Evolutionary conservation across 164 flowering plant genomes (phyloP), one percentile per base, ranked within the genome.

Genomic region (Kingdonia uniflora): DNA sequence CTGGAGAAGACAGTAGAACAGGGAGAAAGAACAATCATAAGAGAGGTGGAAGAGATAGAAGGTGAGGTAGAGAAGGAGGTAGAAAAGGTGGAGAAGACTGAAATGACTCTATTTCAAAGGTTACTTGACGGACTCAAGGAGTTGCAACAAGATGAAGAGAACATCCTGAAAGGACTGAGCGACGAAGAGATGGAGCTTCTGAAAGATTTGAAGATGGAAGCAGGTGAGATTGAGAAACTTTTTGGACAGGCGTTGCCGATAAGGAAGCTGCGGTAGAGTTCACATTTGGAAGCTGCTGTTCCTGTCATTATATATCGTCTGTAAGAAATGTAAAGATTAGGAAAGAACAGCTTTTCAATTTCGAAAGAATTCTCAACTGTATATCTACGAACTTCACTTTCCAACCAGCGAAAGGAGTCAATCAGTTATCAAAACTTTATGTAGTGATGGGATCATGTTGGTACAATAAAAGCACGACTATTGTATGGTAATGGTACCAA

Each of bases 1-100:
- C 24, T 87, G 43, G 98, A 87, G 68, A 92, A 76, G 68, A 85
- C 72, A 5, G 89, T 87, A n/a, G 95, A 85, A 66, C 82, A 78
- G 63, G 95, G 96, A 39, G 98, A 92, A 61, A 73, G 46, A 65
- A 69, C 76, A 0, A 82, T 91, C 22, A 54, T 83, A 45, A 74
- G 71, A 52, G 98, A 91, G 66, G 95, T 85, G 0, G 79, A 89
- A 68, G 67, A 82, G 68, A 63, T 86, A 16, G 94, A 82, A 69
- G 80, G 37, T 12, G 82, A 73, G 59, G 81, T 80, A 19, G 95
- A 82, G 68, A 80, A 41, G 16, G 82, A 74, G 59, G 85, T 81
- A 0, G 78, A 74, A 66, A 70, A 72, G 54, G 95, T 80, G 19
- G 81, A 66, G 55, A 74, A 76, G 71, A 80, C 90, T 17, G 95